A percentile compares a stretch with the other conserved stretches of the same genome.
Evolutionary conservation across 2,329 filamentous ascomycete genomes (phyloP).

Genomic region (Botrytis tulipae): DNA sequence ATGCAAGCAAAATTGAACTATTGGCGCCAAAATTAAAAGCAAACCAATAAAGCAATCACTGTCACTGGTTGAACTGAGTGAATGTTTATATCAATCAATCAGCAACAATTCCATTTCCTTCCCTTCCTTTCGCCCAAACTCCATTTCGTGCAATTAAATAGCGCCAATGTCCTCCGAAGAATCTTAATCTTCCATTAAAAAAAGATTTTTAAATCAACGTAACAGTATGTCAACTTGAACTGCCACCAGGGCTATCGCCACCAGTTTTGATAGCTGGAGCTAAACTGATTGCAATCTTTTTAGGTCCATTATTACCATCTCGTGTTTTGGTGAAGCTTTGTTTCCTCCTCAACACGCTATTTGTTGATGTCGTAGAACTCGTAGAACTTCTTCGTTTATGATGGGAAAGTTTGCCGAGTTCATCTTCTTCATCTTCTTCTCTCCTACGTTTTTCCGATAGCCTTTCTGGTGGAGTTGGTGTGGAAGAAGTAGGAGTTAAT

Average conservation of each 20-base stretch:
- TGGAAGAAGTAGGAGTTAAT: constrained; percentile 34
- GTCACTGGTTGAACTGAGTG: background rate
- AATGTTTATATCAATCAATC: constrained; percentile 9
- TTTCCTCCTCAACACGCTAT: constrained; percentile 43
- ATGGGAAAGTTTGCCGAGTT: constrained; percentile 76
- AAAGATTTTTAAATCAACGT: constrained; percentile 1
- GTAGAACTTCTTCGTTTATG: constrained; percentile 58
- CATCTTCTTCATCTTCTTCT: constrained; percentile 92
- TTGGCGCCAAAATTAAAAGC: background rate
- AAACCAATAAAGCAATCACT: constrained; percentile 9
- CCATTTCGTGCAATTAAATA: constrained; percentile 16
- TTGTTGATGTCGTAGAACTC: constrained; percentile 38
- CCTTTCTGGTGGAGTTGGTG: constrained; percentile 64
- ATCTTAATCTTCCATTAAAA: constrained; percentile 5
- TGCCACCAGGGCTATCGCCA: constrained; percentile 31
- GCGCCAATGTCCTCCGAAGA: constrained; percentile 13
- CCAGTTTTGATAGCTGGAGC: constrained; percentile 43
- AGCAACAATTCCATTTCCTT: background rate
- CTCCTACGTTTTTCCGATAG: constrained; percentile 85
- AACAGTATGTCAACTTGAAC: constrained; percentile 6
- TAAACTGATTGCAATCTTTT: constrained; percentile 58
- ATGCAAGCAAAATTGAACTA: background rate
- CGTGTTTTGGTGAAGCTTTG: constrained; percentile 46
- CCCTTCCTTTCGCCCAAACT: constrained; percentile 16
- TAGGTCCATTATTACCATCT: constrained; percentile 42